Evolutionary conservation across 768 basidiomycete genomes (phyloP).

Genomic region (Russula ochroleuca): DNA sequence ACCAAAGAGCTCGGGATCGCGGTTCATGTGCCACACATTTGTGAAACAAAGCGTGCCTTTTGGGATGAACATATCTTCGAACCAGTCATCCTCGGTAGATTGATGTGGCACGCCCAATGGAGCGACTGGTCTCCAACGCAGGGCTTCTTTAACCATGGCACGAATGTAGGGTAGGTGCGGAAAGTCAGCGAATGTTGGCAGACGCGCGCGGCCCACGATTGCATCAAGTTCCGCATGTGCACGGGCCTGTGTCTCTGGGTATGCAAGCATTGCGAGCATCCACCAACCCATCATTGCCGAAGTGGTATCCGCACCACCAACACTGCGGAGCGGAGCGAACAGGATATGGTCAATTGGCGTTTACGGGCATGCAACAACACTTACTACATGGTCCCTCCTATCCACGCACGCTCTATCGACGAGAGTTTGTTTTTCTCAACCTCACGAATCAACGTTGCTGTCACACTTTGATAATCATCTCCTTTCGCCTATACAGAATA

Average conservation of each 20-base stretch:
- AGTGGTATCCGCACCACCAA: neutral
- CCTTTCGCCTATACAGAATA: neutral
- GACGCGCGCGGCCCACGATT: neutral
- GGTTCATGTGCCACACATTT: slow-evolving; percentile 3
- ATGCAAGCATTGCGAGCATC: neutral
- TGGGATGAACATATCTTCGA: neutral
- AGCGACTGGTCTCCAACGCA: neutral
- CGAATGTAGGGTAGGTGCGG: slow-evolving; percentile 1
- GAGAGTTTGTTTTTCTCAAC: neutral
- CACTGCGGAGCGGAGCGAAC: neutral
- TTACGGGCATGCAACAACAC: neutral
- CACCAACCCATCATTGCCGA: neutral
- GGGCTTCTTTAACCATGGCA: neutral
- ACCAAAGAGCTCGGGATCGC: neutral
- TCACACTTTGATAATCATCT: neutral
- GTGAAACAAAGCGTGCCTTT: neutral
- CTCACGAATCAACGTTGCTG: neutral
- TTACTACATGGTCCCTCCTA: neutral
- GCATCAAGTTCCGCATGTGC: slow-evolving; percentile 1
- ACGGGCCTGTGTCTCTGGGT: neutral
- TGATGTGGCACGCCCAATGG: neutral
- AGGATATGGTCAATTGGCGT: neutral
- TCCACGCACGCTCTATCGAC: neutral
- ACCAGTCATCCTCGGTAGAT: neutral
- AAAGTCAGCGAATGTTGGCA: neutral